These are phyloP conservation scores for Blastobotrys illinoisensis DNA, from an alignment of 1,139 yeast genomes.

Conservation along the genomic window DNA sequence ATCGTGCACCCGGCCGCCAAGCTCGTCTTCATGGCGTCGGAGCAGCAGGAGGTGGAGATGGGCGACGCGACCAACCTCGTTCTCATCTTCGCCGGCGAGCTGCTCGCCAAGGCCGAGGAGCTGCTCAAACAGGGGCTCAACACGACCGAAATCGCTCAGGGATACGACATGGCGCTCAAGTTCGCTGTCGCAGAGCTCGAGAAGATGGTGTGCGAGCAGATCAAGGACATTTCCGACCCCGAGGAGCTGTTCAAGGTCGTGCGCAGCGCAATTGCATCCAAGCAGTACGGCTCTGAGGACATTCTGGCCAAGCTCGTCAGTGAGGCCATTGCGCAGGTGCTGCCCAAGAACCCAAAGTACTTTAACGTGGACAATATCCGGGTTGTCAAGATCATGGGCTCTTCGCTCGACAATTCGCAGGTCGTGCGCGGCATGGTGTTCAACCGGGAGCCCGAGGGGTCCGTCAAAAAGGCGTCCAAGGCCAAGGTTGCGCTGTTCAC, in stretches of 20 bases:
- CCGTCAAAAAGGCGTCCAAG: slow-evolving; percentile 56
- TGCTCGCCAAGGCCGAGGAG: slow-evolving; percentile 77
- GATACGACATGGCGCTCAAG: slow-evolving; percentile 76
- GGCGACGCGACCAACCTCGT: slow-evolving; percentile 75
- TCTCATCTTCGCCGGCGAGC: slow-evolving; percentile 82
- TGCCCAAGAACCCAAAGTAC: slow-evolving; percentile 57
- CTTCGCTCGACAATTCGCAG: slow-evolving; percentile 63
- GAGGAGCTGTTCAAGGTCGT: slow-evolving; percentile 67
- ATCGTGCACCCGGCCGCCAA: slow-evolving; percentile 97
- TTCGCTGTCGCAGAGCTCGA: slow-evolving; percentile 64
- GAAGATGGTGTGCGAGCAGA: slow-evolving; percentile 55
- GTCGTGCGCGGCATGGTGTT: slow-evolving; percentile 98
- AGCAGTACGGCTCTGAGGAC: slow-evolving; percentile 87
- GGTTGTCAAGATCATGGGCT: slow-evolving; percentile 95
- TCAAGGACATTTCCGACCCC: slow-evolving; percentile 51
- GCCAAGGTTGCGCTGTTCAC: slow-evolving; percentile 91
- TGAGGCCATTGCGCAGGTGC: slow-evolving; percentile 74
- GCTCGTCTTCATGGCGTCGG: slow-evolving; percentile 90
- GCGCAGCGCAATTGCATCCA: slow-evolving; percentile 84
- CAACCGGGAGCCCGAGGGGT: slow-evolving; percentile 94
- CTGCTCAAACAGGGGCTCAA: slow-evolving; percentile 78
- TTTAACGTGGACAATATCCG: slow-evolving; percentile 91
- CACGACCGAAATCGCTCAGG: slow-evolving; percentile 86
- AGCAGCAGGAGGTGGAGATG: slow-evolving; percentile 91
- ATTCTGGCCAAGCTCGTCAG: slow-evolving; percentile 71